Evolutionary conservation across 805 yeast genomes (phyloP).

Genomic region (Myxozyma mucilagina): DNA sequence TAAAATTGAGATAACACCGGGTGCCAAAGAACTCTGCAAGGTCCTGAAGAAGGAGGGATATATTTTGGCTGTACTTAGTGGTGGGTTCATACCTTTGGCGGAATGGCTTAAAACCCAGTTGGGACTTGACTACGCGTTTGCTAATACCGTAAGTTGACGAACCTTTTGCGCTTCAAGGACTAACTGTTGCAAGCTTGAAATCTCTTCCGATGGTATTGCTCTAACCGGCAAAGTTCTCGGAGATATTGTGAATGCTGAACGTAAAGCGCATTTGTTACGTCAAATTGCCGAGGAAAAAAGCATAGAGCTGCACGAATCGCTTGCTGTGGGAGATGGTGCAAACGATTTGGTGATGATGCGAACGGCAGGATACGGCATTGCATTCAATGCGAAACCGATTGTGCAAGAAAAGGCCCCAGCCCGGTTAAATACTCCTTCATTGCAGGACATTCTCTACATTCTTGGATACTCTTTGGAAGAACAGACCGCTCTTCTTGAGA

Average conservation of each 20-base stretch:
- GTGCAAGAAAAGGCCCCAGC: slow-evolving; percentile 83
- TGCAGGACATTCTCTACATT: slow-evolving; percentile 76
- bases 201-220: slow-evolving; percentile 44
- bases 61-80: slow-evolving; percentile 83
- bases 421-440: slow-evolving; percentile 68
- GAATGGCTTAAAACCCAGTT: slow-evolving; percentile 64
- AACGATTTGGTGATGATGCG: slow-evolving; percentile 93
- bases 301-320: slow-evolving; percentile 46
- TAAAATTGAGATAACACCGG: slow-evolving; percentile 75
- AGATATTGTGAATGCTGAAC: slow-evolving; percentile 79
- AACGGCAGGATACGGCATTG: slow-evolving; percentile 88
- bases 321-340: slow-evolving; percentile 66
- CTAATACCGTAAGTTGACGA: slow-evolving; percentile 51
- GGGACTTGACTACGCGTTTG: slow-evolving; percentile 83
- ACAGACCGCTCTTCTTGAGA: slow-evolving; percentile 42
- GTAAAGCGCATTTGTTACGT: slow-evolving; percentile 71
- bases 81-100: slow-evolving; percentile 93
- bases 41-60: slow-evolving; percentile 63
- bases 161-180: background rate
- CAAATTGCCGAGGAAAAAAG: slow-evolving; percentile 59
- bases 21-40: slow-evolving; percentile 70
- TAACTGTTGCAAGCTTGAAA: slow-evolving; percentile 39
- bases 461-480: slow-evolving; percentile 69
- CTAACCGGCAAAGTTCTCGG: slow-evolving; percentile 81
- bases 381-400: slow-evolving; percentile 96